These are phyloP conservation scores for Peniophora sp. DNA, from an alignment of 1,284 basidiomycete species.

Conservation along the genomic window DNA sequence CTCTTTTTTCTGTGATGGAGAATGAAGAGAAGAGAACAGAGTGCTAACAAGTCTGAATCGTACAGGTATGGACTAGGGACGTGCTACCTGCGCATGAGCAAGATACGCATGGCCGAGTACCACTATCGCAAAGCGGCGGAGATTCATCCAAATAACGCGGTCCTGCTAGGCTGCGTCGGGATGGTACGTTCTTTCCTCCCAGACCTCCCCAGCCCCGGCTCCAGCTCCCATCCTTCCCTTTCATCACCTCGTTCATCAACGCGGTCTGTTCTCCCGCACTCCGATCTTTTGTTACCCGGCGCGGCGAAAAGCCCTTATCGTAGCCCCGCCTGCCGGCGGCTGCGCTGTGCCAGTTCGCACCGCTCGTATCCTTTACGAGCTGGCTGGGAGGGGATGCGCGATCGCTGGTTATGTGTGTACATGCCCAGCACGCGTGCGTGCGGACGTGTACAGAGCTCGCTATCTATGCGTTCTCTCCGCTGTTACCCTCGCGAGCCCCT, in stretches of 20 bases:
- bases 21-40: no score
- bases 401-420: no score
- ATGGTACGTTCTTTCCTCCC: conserved; percentile 43
- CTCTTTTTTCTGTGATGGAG: no score
- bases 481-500: no score
- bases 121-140: conserved; percentile 86
- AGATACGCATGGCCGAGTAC: conserved; percentile 85
- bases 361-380: no score
- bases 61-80: conserved; percentile 92
- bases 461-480: no score
- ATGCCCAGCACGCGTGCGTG: no score
- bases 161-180: conserved; percentile 84
- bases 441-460: no score
- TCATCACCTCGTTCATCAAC: conserved; percentile 2
- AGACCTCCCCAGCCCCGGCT: neutral
- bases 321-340: no score
- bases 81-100: conserved; percentile 88
- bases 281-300: neutral
- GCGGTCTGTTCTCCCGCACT: conserved; percentile 4
- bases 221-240: neutral
- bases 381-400: no score
- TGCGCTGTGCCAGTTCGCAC: no score
- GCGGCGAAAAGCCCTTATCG: no score
- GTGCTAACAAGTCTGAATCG: neutral
- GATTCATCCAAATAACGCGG: conserved; percentile 88